phyloP scores from a whole-genome alignment of 2,329 filamentous ascomycete genomes.

The Fonsecaea erecta region DNA sequence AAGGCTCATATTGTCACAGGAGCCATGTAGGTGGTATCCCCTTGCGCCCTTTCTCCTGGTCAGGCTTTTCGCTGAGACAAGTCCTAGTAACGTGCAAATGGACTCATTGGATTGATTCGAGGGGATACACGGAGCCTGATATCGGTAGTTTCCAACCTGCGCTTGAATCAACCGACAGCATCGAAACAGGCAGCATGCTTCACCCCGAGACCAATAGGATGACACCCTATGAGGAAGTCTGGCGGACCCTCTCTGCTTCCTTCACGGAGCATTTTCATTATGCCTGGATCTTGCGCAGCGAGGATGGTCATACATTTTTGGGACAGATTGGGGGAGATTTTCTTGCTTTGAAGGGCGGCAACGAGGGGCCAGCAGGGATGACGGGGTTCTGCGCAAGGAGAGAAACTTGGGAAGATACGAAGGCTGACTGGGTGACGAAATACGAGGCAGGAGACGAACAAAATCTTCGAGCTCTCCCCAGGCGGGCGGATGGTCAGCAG shows the following conservation, averaged over 20 bases:
- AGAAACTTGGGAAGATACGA: constrained; percentile 1
- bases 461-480: constrained; percentile 14
- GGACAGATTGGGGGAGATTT: constrained; percentile 20
- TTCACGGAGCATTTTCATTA: constrained; percentile 7
- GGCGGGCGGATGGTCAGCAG: neutral
- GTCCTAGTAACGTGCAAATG: constrained; percentile 23
- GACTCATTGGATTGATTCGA: constrained; percentile 30
- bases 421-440: constrained; percentile 5
- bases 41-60: neutral
- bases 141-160: constrained; percentile 39
- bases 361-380: constrained; percentile 7
- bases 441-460: constrained; percentile 13
- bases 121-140: constrained; percentile 26
- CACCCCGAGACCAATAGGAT: constrained; percentile 30
- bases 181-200: constrained; percentile 34
- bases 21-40: constrained; percentile 42
- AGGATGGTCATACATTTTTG: constrained; percentile 13
- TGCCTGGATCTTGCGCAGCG: constrained; percentile 24
- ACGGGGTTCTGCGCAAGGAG: constrained; percentile 18
- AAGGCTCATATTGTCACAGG: constrained; percentile 44
- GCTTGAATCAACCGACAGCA: constrained; percentile 50
- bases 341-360: constrained; percentile 20
- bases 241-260: constrained; percentile 14
- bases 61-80: constrained; percentile 1
- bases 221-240: constrained; percentile 63